These are phyloP conservation scores for Gossypium davidsonii DNA, from an alignment of 441 rosid species.

Conservation along the genomic window DNA sequence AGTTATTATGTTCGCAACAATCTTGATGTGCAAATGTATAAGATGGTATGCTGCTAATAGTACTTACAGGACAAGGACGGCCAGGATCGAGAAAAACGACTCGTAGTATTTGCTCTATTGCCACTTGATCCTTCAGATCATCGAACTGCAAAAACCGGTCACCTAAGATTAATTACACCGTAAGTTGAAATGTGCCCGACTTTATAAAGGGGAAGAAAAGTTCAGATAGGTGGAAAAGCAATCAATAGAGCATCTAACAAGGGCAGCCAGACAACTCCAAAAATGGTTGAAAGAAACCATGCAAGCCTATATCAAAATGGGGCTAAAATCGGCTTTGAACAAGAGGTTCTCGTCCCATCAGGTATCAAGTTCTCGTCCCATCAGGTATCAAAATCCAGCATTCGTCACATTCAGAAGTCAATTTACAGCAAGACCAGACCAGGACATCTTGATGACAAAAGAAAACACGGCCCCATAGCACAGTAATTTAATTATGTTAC, in stretches of 20 bases:
- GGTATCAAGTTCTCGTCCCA: not conserved
- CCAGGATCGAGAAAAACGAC: slow-evolving; percentile 58
- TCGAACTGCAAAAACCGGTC: slow-evolving; percentile 40
- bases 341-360: slow-evolving; percentile 1
- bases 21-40: not conserved
- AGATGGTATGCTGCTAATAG: not conserved
- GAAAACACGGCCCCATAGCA: not conserved
- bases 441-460: slow-evolving; percentile 5
- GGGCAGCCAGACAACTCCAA: not conserved
- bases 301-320: not conserved
- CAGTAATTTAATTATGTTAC: not conserved
- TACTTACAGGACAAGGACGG: slow-evolving; percentile 54
- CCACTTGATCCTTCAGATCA: slow-evolving; percentile 57
- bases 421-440: not conserved
- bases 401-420: not conserved
- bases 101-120: slow-evolving; percentile 51
- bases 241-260: not conserved
- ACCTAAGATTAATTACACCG: slow-evolving; percentile 1
- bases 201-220: not conserved
- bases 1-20: too few species aligned
- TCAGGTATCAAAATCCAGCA: not conserved
- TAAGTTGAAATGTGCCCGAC: not conserved
- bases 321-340: not conserved
- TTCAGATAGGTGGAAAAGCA: not conserved
- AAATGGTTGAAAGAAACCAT: not conserved